Conservation (phyloP, 2,329 filamentous ascomycete genomes). For the Fusarium guadeloupense region DNA sequence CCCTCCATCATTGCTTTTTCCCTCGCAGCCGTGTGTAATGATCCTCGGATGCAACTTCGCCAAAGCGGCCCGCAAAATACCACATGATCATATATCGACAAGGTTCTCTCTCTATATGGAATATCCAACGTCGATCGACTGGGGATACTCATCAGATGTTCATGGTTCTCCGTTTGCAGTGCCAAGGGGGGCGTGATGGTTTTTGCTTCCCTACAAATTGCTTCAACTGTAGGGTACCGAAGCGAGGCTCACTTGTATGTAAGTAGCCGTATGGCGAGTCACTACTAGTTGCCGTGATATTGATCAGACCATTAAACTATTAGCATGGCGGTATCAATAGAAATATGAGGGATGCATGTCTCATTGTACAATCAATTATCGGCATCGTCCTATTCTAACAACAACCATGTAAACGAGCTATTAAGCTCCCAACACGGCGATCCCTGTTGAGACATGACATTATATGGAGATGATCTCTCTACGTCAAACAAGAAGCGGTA, state of each 20-base stretch:
- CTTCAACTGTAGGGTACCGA: not conserved
- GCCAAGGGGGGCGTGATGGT: not conserved
- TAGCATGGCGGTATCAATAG: no score
- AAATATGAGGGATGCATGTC: not conserved
- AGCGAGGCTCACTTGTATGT: no score
- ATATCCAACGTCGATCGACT: not conserved
- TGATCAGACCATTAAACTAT: no score
- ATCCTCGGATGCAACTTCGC: not conserved
- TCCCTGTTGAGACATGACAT: no score
- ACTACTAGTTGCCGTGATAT: no score
- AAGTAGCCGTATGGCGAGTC: no score
- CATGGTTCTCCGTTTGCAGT: not conserved
- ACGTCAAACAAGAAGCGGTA: no score
- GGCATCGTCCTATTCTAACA: no score
- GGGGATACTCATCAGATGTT: not conserved
- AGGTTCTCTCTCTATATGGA: not conserved
- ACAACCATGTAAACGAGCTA: no score
- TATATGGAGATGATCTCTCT: no score
- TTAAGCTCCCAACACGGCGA: no score
- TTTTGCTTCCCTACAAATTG: not conserved
- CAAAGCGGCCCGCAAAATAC: not conserved
- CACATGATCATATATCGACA: not conserved
- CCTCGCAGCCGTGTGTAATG: not conserved
- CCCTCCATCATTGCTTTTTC: not conserved
- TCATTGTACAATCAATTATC: no score